A percentile compares a stretch with the other conserved stretches of the same genome.
These are phyloP conservation scores for Astrocystis sublimbata DNA, from an alignment of 495 filamentous ascomycete species.

Conservation along the genomic window DNA sequence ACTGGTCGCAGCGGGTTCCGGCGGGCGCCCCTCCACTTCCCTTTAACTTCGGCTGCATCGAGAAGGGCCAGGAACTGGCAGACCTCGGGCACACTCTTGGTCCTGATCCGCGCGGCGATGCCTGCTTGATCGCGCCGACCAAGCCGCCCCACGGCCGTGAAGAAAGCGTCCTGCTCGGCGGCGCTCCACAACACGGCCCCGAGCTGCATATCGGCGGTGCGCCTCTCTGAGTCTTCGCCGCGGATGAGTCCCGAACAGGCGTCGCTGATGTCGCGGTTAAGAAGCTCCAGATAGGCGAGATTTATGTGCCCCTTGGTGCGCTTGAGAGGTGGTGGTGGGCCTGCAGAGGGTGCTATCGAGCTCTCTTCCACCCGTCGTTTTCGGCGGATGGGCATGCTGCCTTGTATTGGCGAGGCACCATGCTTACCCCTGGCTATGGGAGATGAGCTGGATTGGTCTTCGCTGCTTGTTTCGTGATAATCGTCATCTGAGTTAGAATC, in stretches of 20 bases:
- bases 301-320: conserved; percentile 45
- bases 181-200: conserved; percentile 69
- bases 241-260: conserved; percentile 33
- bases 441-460: neutral
- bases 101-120: conserved; percentile 64
- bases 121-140: conserved; percentile 60
- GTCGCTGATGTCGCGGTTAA: conserved; percentile 57
- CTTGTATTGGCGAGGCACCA: conserved; percentile 1
- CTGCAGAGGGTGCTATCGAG: neutral
- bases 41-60: conserved; percentile 44
- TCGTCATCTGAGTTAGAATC: conserved; percentile 12
- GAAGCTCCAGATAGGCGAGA: conserved; percentile 56
- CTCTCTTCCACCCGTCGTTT: conserved; percentile 19
- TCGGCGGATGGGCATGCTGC: neutral
- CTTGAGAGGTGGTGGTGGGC: conserved; percentile 29
- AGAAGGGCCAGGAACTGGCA: conserved; percentile 65
- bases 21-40: conserved; percentile 13
- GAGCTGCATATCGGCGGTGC: conserved; percentile 51
- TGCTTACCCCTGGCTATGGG: neutral
- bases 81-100: conserved; percentile 76
- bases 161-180: conserved; percentile 70
- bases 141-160: conserved; percentile 60
- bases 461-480: conserved; percentile 3
- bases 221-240: conserved; percentile 18
- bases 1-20: conserved; percentile 27